Percentiles rank a stretch among this genome's conserved stretches.
phyloP scores from a whole-genome alignment of 148 eudicot species.

The Chenopodium formosanum region DNA sequence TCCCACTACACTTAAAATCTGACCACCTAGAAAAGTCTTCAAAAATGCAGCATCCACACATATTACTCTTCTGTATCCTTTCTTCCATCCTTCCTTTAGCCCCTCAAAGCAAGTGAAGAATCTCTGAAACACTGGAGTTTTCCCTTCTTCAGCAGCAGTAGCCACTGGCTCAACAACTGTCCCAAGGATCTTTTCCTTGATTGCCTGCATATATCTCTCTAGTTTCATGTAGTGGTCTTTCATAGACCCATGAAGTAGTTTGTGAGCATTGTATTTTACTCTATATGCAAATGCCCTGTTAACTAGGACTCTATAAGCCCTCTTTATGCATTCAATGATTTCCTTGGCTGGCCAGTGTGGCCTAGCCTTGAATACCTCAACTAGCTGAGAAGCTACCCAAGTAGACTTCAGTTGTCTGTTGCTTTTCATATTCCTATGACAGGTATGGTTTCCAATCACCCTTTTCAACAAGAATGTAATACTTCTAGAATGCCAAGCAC shows the following conservation, averaged over 20 bases:
- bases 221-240: neutral
- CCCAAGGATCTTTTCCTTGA: too few relatives aligned
- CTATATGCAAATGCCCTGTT: neutral
- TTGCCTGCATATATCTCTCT: too few relatives aligned
- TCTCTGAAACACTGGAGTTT: too few relatives aligned
- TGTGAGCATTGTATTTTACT: neutral
- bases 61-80: too few relatives aligned
- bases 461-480: neutral
- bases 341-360: conserved; percentile 2
- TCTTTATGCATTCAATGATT: neutral
- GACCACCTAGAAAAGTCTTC: too few relatives aligned
- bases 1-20: too few relatives aligned
- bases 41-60: too few relatives aligned
- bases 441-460: neutral
- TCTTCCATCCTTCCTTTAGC: too few relatives aligned
- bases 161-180: too few relatives aligned
- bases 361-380: neutral
- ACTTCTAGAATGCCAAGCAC: neutral
- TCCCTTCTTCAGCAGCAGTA: too few relatives aligned
- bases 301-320: neutral
- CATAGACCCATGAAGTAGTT: neutral
- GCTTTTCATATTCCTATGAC: neutral
- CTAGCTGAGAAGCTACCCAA: neutral
- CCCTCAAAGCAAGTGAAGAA: too few relatives aligned
- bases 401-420: neutral